A percentile compares a stretch with the other conserved stretches of the same genome.
Conservation (phyloP, 768 basidiomycete species). For the Coprinopsis sp. region DNA sequence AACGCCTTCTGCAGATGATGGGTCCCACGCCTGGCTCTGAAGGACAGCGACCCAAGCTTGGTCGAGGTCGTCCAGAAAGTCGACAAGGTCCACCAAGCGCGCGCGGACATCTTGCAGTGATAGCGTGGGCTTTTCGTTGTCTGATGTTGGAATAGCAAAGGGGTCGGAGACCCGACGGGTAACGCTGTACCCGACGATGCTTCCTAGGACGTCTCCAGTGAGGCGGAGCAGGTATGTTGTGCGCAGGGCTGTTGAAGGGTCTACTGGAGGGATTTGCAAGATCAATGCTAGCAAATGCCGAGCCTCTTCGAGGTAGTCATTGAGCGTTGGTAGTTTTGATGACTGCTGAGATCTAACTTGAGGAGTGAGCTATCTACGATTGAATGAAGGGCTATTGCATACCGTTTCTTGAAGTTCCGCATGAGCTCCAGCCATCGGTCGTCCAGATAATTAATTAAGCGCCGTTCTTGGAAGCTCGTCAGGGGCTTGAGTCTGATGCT, state of each 20-base stretch:
- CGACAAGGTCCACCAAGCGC: slow-evolving; percentile 46
- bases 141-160: slow-evolving; percentile 21
- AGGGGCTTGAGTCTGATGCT: slow-evolving; percentile 26
- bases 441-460: slow-evolving; percentile 61
- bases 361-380: neutral
- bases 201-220: slow-evolving; percentile 59
- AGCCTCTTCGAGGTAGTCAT: slow-evolving; percentile 54
- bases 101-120: neutral
- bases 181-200: slow-evolving; percentile 55
- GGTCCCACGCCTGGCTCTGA: slow-evolving; percentile 63
- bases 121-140: neutral
- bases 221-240: slow-evolving; percentile 65
- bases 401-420: slow-evolving; percentile 76
- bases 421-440: slow-evolving; percentile 59
- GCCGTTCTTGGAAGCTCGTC: slow-evolving; percentile 55
- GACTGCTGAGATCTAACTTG: slow-evolving; percentile 40
- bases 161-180: slow-evolving; percentile 24
- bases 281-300: slow-evolving; percentile 56
- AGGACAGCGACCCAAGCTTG: slow-evolving; percentile 69
- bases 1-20: slow-evolving; percentile 27
- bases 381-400: slow-evolving; percentile 18
- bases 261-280: slow-evolving; percentile 70
- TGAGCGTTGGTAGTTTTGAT: slow-evolving; percentile 52
- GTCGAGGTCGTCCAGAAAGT: slow-evolving; percentile 72
- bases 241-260: slow-evolving; percentile 64